Base-by-base conservation (phyloP, 495 filamentous ascomycete species). In the Staphylotrichum tortipilum region DNA sequence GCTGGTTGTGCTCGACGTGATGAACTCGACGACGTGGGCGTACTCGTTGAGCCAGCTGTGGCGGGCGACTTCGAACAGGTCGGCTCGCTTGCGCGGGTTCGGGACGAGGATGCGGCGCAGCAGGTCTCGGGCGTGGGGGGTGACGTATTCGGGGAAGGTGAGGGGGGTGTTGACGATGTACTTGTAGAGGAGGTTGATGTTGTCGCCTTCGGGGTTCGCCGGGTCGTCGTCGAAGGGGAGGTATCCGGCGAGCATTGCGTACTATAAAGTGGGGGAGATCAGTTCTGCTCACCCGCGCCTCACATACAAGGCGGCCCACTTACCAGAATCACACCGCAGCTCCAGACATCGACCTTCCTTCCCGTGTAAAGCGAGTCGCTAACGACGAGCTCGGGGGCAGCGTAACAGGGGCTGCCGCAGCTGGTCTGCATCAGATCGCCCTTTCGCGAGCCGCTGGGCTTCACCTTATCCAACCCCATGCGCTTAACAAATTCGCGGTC, bases 171-270 rank as follows among this genome's bases (percentile, higher is more conserved):
- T 94, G 48, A 95, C 89, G 56, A 99, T 99, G 70, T 99, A 99
- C 70, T 95, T 97, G 75, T 99, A 99, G 44, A 99, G 76, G 5
- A 97, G 75, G 66, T 97, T 99, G 73, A 99, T 99, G 62, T 99
- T 99, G 57, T 99, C 92, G 37, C 92, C 92, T 69, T 99, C 92
- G 4, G 92, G 92, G 60, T 99, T 99, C 33, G 90, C 94, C 52
- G 92, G 92, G 59, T 99, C 92, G 60, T 99, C 92, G 60, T 99
- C 92, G 62, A 99, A 99, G 4, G 92, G 92, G n/a, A 99, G 76
- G 66, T 97, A 99, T 26, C 92, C 92, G 10, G 92, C 92, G 47
- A 99, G 76, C 92, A 99, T 99, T 33, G 92, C 92, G 68, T 97
- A 99, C 92, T 98, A 60, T n/a, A 22, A 28, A 1, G 8, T 15